Evolutionary conservation across 2,329 filamentous ascomycete genomes (phyloP).

Genomic region (Ceratocystis alfenasii): DNA sequence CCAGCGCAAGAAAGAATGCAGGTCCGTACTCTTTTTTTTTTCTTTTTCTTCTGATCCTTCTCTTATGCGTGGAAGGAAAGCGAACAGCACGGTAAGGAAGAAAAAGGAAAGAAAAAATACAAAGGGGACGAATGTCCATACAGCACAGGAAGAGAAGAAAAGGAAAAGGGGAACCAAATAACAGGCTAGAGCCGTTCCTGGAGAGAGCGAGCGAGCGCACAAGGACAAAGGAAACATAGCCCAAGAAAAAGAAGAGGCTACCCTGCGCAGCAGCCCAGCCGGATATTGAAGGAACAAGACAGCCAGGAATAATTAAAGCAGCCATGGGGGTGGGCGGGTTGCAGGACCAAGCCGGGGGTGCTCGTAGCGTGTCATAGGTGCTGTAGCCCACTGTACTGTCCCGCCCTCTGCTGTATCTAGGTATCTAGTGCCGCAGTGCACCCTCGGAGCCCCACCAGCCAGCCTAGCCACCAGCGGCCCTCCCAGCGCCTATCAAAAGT

Average conservation of each 20-base stretch:
- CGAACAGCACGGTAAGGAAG: neutral
- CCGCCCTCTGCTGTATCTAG: neutral
- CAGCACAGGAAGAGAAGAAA: neutral
- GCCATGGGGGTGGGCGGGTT: neutral
- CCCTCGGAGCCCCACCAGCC: neutral
- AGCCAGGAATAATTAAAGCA: slow-evolving; percentile 1
- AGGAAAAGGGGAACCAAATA: neutral
- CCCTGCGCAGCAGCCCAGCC: slow-evolving; percentile 7
- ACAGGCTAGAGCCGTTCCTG: neutral
- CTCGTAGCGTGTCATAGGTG: neutral
- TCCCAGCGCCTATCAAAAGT: too few species aligned
- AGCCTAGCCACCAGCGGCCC: too few species aligned
- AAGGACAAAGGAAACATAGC: neutral
- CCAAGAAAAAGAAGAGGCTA: slow-evolving; percentile 3
- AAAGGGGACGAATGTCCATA: neutral
- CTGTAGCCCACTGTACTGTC: neutral
- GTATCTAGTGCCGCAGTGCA: neutral
- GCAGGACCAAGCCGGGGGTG: neutral
- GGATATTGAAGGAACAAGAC: slow-evolving; percentile 9
- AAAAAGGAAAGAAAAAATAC: neutral
- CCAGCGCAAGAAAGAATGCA: too few species aligned
- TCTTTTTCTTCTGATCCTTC: too few species aligned
- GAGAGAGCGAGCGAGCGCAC: neutral
- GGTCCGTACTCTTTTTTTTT: too few species aligned
- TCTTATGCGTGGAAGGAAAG: too few species aligned